Evolutionary conservation across 2,329 filamentous ascomycete genomes (phyloP), one percentile per base, ranked within the genome.

Genomic region (Grosmannia clavigera): DNA sequence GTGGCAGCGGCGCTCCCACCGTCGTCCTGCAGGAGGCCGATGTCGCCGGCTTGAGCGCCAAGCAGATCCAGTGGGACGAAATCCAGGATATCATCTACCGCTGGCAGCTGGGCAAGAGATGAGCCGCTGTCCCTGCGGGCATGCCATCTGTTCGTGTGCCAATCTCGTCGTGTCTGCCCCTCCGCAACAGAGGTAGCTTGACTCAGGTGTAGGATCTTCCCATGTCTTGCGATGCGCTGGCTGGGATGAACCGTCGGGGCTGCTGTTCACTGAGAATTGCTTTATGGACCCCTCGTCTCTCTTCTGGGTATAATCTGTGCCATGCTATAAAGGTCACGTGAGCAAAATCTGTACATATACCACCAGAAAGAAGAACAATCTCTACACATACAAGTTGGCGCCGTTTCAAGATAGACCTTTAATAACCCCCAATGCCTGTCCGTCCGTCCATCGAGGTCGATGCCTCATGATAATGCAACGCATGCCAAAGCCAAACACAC

Each of bases 11-110:
- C 16, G 87, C 90, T 25, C 94, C 94, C 4, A 99, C 94, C 0
- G 91, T 99, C 29, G 92, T 99, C 53, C 70, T 99, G 67, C 92
- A 97, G 77, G 92, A 96, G 75, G 90, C 90, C 29, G 84, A 92
- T 70, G 80, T 88, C 65, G 82, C 86, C 59, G 86, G 86, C 0
- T 78, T 86, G 33, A 84, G 78, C 68, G 79, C 83, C 64, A 86
- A 82, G 66, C 76, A 84, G 38, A 82, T 95, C 71, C 79, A 79
- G 31, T 97, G 94, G 92, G 86, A 87, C 58, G 88, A 95, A 72
- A 92, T 97, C 52, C 91, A 97, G 76, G 85, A 91, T 61, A 80
- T 87, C 59, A 94, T 97, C 67, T 82, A 85, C 53, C 80, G 81
- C 69, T 96, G 92, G 90, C 86, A 89, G 67, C 73, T 97, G 63